A percentile compares a stretch with the other conserved stretches of the same genome.
Evolutionary conservation across 2,329 filamentous ascomycete genomes (phyloP).

Genomic region (Leptographium flavum): DNA sequence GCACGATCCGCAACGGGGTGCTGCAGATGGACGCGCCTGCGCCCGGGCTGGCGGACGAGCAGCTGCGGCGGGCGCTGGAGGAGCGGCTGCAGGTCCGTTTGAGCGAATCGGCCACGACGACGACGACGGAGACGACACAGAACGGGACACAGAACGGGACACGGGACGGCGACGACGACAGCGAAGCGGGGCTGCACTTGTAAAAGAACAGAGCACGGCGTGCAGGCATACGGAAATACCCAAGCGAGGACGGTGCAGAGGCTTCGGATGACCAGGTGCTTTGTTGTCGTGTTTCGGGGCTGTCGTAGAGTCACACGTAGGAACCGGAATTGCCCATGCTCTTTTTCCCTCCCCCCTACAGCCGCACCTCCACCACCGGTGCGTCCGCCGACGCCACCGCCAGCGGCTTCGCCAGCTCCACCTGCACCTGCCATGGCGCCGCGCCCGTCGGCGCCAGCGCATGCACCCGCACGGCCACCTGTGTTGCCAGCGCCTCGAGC

Average conservation of each 20-base stretch:
- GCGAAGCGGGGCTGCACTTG: neutral
- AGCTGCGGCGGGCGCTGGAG: slow-evolving; percentile 40
- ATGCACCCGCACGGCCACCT: slow-evolving; percentile 32
- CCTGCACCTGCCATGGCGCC: slow-evolving; percentile 37
- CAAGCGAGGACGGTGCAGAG: no score
- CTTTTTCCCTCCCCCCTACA: no score
- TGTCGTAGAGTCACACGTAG: no score
- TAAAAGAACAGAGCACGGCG: neutral
- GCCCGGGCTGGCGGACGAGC: slow-evolving; percentile 38
- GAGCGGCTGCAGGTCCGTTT: slow-evolving; percentile 29
- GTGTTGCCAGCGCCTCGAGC: slow-evolving; percentile 43
- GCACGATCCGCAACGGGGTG: slow-evolving; percentile 37
- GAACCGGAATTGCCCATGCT: no score
- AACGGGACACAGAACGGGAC: neutral
- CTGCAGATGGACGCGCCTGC: slow-evolving; percentile 26
- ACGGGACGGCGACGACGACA: neutral
- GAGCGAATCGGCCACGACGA: neutral
- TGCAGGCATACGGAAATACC: no score
- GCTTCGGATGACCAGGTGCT: no score
- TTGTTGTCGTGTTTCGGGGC: no score
- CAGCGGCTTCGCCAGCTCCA: slow-evolving; percentile 57
- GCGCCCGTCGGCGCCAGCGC: slow-evolving; percentile 21
- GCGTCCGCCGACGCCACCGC: slow-evolving; percentile 61
- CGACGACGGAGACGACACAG: neutral
- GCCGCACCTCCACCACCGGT: slow-evolving; percentile 48